Evolutionary conservation across 495 filamentous ascomycete genomes (phyloP).

Genomic region (Podospora pseudoanserina): DNA sequence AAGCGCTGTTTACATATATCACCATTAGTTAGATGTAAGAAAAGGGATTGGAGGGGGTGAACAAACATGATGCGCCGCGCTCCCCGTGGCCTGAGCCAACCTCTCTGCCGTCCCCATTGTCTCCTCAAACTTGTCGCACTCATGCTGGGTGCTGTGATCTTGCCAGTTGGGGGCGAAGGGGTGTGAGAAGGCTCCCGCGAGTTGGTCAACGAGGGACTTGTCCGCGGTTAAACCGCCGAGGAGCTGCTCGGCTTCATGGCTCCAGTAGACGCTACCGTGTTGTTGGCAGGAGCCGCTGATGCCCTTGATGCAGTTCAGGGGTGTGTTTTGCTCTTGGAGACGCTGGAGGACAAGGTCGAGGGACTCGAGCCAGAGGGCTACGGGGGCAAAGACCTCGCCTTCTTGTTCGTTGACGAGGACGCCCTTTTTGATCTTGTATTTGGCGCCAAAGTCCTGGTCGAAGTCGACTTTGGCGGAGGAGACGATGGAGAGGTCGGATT

Average conservation of each 20-base stretch:
- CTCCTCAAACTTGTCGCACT: slow-evolving; percentile 85
- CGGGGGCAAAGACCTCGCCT: slow-evolving; percentile 85
- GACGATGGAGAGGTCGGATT: slow-evolving; percentile 70
- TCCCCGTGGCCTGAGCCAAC: slow-evolving; percentile 78
- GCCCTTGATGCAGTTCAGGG: slow-evolving; percentile 72
- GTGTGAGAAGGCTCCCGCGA: slow-evolving; percentile 73
- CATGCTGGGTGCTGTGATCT: slow-evolving; percentile 84
- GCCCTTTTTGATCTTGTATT: slow-evolving; percentile 84
- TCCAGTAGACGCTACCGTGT: slow-evolving; percentile 95
- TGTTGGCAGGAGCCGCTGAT: slow-evolving; percentile 93
- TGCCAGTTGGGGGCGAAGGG: slow-evolving; percentile 95
- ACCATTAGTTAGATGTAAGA: slow-evolving; percentile 22
- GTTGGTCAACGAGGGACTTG: slow-evolving; percentile 63
- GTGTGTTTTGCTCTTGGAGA: slow-evolving; percentile 68
- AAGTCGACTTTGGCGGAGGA: slow-evolving; percentile 75
- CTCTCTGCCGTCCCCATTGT: slow-evolving; percentile 59
- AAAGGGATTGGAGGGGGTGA: background rate
- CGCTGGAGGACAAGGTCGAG: slow-evolving; percentile 76
- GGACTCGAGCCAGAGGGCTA: slow-evolving; percentile 92
- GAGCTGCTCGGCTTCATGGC: slow-evolving; percentile 59
- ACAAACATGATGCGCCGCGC: slow-evolving; percentile 88
- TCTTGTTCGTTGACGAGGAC: slow-evolving; percentile 76
- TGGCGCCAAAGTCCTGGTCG: slow-evolving; percentile 64
- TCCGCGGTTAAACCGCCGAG: slow-evolving; percentile 58
- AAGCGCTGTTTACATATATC: slow-evolving; percentile 61